Base-by-base conservation (phyloP, 768 basidiomycete species). In the Leccinellum rugosiceps region DNA sequence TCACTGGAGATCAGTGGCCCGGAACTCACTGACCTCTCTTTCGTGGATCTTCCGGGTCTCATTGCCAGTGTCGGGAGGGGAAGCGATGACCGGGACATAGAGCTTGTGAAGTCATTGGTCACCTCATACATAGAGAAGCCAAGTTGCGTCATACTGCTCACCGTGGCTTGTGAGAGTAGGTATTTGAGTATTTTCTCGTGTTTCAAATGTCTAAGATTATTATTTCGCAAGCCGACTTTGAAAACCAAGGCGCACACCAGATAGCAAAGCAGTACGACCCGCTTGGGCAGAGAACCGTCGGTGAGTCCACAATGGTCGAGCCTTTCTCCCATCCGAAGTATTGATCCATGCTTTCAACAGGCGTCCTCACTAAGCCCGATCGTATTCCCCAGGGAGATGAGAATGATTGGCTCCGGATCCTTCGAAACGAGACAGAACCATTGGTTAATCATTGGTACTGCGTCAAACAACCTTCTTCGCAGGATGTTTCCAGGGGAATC, bases 191-290 rank as follows among this genome's bases (percentile, higher is more conserved):
- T 50, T 26, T 14, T 50, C 50, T 26, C 10, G 15, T 70, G 0
- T 68, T 32, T 19, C 21, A 10, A 3, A 4, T 75, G 0, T 83
- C 84, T 60, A 83, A 62, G 15, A 8, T 25, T 3, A 23, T 34
- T 46, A 81, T 60, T 19, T 68, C 68, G 50, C 17, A 79, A 92
- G 90, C 88, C 52, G 88, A 92, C 59, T 88, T 88, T 19, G 87
- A 91, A 62, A 92, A 89, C 44, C 89, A 92, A 67, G 86, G 85
- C 0, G 89, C 89, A 0, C 83, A 86, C 57, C 74, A 79, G n/a
- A 72, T 92, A 0, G 83, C 87, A 0, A 85, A 84, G 63, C 50
- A 72, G 14, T 72, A 79, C 49, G 88, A 91, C 58, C 82, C 84
- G 0, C 72, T 81, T 1, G 88, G 89, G 0, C 78, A 77, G 50